phyloP scores from a whole-genome alignment of 169 alveolate genomes.

The Cryptosporidium meleagridis region DNA sequence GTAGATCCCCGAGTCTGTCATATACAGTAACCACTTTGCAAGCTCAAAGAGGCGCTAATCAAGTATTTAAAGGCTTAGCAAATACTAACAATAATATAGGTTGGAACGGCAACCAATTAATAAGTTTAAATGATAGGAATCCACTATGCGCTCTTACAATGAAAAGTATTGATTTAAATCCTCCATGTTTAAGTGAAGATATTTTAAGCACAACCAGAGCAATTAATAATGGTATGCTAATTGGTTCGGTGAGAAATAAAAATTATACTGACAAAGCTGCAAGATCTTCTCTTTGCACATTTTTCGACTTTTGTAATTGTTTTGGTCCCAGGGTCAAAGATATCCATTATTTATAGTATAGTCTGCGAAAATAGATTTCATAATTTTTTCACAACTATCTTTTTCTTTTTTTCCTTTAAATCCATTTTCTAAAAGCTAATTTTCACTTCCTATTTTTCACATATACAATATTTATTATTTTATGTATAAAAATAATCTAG shows the following conservation, averaged over 20 bases:
- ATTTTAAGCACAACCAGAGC: neutral
- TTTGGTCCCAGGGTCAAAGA: constrained; percentile 63
- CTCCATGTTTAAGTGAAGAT: constrained; percentile 45
- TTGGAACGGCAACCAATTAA: neutral
- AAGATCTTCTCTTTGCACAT: constrained; percentile 58
- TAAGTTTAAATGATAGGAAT: constrained; percentile 60
- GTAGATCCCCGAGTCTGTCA: constrained; percentile 72
- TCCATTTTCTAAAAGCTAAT: neutral
- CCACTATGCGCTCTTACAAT: constrained; percentile 37
- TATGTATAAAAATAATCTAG: neutral
- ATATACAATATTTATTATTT: too few species aligned
- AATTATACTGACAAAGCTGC: neutral
- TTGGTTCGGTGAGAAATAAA: neutral
- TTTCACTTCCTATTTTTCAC: neutral
- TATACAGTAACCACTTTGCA: constrained; percentile 56
- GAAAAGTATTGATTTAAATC: constrained; percentile 62
- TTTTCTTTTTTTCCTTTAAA: neutral
- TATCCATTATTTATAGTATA: neutral
- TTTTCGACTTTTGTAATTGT: constrained; percentile 43
- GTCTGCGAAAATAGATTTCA: neutral
- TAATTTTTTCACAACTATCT: neutral
- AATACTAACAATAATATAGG: neutral
- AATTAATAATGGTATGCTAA: neutral
- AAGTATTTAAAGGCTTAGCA: neutral
- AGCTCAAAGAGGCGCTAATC: constrained; percentile 29